These are phyloP conservation scores for Fusarium sp. DNA, from an alignment of 2,329 filamentous ascomycete species.

Conservation along the genomic window DNA sequence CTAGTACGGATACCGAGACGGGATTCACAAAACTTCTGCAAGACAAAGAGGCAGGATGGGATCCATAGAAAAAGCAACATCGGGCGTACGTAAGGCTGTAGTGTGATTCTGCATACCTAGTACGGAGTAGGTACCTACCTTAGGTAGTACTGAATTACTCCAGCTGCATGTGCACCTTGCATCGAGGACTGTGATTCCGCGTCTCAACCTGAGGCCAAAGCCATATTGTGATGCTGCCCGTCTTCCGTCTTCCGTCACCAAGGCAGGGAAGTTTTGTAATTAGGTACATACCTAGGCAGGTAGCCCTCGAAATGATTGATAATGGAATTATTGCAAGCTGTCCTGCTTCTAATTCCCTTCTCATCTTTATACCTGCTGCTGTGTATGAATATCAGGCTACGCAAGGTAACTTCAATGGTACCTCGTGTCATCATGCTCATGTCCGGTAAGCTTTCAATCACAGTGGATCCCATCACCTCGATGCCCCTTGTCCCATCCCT, in stretches of 20 bases:
- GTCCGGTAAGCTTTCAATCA: slow-evolving; percentile 28
- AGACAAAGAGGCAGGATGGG: background rate
- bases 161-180: too few relatives aligned
- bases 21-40: background rate
- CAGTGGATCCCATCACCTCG: slow-evolving; percentile 35
- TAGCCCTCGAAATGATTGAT: background rate
- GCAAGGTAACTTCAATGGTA: slow-evolving; percentile 9
- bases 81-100: too few relatives aligned
- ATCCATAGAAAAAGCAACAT: too few relatives aligned
- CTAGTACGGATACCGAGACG: background rate
- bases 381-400: slow-evolving; percentile 23
- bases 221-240: too few relatives aligned
- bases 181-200: too few relatives aligned
- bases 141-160: too few relatives aligned
- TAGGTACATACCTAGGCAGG: background rate
- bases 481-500: slow-evolving; percentile 36
- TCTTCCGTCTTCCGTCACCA: too few relatives aligned
- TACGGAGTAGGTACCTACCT: too few relatives aligned
- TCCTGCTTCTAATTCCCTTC: background rate
- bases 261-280: too few relatives aligned
- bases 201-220: too few relatives aligned
- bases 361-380: slow-evolving; percentile 8
- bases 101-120: too few relatives aligned
- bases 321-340: slow-evolving; percentile 7
- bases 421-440: slow-evolving; percentile 35